These are phyloP conservation scores for Pueraria montana DNA, from an alignment of 306 rosid genomes.

Conservation along the genomic window DNA sequence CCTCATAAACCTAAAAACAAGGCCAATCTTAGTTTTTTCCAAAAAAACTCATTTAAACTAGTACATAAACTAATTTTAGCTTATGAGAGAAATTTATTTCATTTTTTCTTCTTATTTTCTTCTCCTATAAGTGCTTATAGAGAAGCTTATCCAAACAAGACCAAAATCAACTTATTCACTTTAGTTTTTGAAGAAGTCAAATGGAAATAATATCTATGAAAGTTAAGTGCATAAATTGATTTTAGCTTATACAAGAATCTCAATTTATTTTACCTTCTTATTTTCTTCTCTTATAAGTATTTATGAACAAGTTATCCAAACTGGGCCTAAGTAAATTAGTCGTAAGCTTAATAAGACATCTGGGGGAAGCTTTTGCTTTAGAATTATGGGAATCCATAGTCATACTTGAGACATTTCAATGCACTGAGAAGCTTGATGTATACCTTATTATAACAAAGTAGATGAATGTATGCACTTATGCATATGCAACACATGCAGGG, in stretches of 20 bases:
- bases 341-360: conserved; percentile 29
- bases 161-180: neutral
- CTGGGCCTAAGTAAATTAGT: neutral
- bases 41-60: too few relatives aligned
- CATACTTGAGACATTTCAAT: neutral
- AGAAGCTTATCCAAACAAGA: too few relatives aligned
- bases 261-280: neutral
- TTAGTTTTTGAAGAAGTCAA: neutral
- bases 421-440: conserved; percentile 5
- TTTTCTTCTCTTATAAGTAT: neutral
- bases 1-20: conserved; percentile 72
- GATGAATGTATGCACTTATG: neutral
- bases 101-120: too few relatives aligned
- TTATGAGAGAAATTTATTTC: too few relatives aligned
- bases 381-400: conserved; percentile 16
- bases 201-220: neutral
- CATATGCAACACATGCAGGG: neutral
- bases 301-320: neutral
- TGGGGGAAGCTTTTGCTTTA: conserved; percentile 25
- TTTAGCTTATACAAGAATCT: neutral
- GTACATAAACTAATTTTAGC: too few relatives aligned
- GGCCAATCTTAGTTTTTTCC: too few relatives aligned
- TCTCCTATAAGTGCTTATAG: too few relatives aligned
- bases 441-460: conserved; percentile 3
- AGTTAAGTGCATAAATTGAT: neutral